A percentile compares a stretch with the other conserved stretches of the same genome.
Evolutionary conservation across 23 red algal genomes (phyloP).

Genomic region (Agarophyton chilense): DNA sequence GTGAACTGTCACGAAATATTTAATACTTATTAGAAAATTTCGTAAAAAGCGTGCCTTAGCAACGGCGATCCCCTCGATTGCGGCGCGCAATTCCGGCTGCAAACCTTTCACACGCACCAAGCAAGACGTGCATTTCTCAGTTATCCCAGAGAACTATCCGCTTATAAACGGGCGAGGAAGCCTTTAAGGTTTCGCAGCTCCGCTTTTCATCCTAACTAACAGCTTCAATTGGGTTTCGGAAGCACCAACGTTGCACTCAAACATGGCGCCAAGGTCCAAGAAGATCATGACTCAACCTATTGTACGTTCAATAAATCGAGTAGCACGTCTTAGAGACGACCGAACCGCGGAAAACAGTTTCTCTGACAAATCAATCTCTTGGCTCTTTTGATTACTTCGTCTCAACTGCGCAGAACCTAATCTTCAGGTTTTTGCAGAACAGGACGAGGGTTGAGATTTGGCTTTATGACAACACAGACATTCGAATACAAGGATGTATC

Average conservation of each 20-base stretch:
- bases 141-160: no score
- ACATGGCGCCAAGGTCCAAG: conserved; percentile 50
- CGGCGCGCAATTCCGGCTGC: no score
- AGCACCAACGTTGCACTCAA: not conserved
- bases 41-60: not conserved
- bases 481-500: conserved; percentile 78
- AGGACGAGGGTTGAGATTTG: conserved; percentile 81
- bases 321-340: no score
- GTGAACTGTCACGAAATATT: not conserved
- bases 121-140: no score
- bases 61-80: no score
- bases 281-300: conserved; percentile 76
- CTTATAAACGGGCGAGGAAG: no score
- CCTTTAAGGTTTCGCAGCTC: no score
- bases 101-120: no score
- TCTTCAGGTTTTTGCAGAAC: conserved; percentile 92
- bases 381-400: not conserved
- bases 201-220: no score
- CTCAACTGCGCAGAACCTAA: conserved; percentile 59
- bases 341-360: no score
- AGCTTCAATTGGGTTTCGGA: no score
- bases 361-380: no score
- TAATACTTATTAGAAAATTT: not conserved
- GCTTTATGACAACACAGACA: conserved; percentile 79
- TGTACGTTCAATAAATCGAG: conserved; percentile 24